Conservation (phyloP, 768 basidiomycete species). For the Leccinum longicurvipes region DNA sequence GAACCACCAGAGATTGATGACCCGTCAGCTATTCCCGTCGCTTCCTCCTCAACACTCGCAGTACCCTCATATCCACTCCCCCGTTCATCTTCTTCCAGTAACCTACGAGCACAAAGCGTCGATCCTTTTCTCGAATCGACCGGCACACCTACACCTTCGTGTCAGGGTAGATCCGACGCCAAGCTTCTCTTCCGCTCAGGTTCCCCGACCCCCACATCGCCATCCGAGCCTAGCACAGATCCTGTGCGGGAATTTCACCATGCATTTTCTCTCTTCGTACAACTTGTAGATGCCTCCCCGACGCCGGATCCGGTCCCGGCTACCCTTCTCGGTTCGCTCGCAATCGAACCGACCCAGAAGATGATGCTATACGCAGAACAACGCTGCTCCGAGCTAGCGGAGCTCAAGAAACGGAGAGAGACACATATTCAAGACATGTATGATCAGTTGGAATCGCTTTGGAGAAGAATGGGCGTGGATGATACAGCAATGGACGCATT, state of each 20-base stretch:
- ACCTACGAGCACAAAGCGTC: slow-evolving; percentile 9
- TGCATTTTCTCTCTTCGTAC: slow-evolving; percentile 61
- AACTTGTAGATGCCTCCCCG: slow-evolving; percentile 46
- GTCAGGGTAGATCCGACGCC: slow-evolving; percentile 34
- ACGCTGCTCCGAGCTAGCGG: slow-evolving; percentile 58
- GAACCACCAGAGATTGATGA: slow-evolving; percentile 55
- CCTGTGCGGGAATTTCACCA: slow-evolving; percentile 45
- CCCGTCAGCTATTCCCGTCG: slow-evolving; percentile 23
- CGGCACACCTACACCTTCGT: slow-evolving; percentile 48
- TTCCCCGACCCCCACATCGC: slow-evolving; percentile 13
- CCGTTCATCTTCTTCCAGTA: slow-evolving; percentile 44
- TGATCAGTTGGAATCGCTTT: slow-evolving; percentile 87
- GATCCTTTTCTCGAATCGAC: slow-evolving; percentile 29
- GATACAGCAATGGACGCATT: slow-evolving; percentile 89
- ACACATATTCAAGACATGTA: slow-evolving; percentile 89
- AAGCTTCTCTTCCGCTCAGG: slow-evolving; percentile 35
- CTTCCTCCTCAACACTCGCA: slow-evolving; percentile 40
- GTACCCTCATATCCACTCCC: slow-evolving; percentile 35
- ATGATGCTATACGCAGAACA: slow-evolving; percentile 71
- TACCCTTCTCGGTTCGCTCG: slow-evolving; percentile 31
- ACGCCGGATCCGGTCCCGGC: slow-evolving; percentile 20
- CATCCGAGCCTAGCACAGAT: slow-evolving; percentile 12
- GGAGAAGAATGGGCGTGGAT: slow-evolving; percentile 79
- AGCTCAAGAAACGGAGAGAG: slow-evolving; percentile 73
- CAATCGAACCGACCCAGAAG: slow-evolving; percentile 72